phyloP scores from a whole-genome alignment of 805 yeast species.

The Starmera caribaea region DNA sequence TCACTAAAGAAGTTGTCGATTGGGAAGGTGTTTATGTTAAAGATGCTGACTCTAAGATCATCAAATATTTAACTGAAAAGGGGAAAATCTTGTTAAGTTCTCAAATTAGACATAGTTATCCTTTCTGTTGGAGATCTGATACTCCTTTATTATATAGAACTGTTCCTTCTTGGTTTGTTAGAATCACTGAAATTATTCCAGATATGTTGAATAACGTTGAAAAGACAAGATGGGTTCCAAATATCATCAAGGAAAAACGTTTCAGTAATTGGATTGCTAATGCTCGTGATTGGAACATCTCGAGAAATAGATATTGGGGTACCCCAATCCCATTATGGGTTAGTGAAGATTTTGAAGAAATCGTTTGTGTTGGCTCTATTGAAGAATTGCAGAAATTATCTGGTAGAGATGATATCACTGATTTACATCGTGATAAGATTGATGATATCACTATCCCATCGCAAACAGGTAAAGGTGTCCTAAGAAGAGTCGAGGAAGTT shows the following conservation, averaged over 20 bases:
- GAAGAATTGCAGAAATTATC: constrained; percentile 78
- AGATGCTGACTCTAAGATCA: constrained; percentile 89
- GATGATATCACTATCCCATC: constrained; percentile 94
- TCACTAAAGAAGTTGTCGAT: constrained; percentile 65
- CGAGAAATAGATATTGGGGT: constrained; percentile 99
- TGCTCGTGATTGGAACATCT: constrained; percentile 98
- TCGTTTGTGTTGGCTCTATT: constrained; percentile 88
- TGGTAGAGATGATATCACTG: constrained; percentile 74
- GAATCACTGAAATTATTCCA: constrained; percentile 80
- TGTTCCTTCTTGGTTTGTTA: constrained; percentile 98
- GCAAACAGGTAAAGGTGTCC: constrained; percentile 72
- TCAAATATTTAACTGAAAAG: constrained; percentile 67
- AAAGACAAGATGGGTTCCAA: constrained; percentile 92
- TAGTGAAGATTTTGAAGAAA: constrained; percentile 84
- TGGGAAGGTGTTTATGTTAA: constrained; percentile 83
- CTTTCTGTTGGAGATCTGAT: constrained; percentile 99
- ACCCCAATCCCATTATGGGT: constrained; percentile 99
- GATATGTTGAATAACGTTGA: constrained; percentile 81
- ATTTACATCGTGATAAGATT: constrained; percentile 87
- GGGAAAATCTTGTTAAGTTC: constrained; percentile 70
- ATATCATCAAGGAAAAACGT: constrained; percentile 82
- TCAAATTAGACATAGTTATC: constrained; percentile 92
- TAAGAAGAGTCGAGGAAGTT: constrained; percentile 92
- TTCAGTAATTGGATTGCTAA: constrained; percentile 97
- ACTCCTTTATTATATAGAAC: constrained; percentile 94